Conservation (phyloP, 345 rosid genomes). For the Murraya paniculata region DNA sequence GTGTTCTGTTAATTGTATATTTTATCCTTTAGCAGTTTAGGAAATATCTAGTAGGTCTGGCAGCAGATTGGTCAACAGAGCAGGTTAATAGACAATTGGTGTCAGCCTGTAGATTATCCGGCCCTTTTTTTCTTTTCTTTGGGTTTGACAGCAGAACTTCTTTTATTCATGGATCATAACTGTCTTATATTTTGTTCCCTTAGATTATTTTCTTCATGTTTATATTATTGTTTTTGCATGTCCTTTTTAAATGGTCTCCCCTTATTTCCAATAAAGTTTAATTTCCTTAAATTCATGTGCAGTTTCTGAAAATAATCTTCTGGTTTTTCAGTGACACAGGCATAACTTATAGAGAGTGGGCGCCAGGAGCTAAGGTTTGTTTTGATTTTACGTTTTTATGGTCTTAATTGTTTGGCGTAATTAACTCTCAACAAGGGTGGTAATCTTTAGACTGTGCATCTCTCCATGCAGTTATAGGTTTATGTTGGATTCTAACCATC, state of each 20-base stretch:
- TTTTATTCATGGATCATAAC: not conserved
- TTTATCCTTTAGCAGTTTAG: not conserved
- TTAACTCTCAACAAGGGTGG: not conserved
- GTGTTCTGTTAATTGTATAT: not conserved
- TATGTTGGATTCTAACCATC: not conserved
- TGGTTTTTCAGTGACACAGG: slow-evolving; percentile 73
- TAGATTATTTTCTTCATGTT: not conserved
- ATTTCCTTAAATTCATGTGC: slow-evolving; percentile 10
- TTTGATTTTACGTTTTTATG: slow-evolving; percentile 6
- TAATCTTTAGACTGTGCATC: not conserved
- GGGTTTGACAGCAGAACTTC: not conserved
- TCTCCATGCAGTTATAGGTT: not conserved
- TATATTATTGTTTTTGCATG: not conserved
- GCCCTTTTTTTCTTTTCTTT: not conserved
- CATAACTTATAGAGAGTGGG: slow-evolving; percentile 95
- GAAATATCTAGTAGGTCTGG: not conserved
- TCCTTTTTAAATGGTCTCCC: not conserved
- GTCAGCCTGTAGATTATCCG: not conserved
- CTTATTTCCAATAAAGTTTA: not conserved
- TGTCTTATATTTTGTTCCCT: not conserved
- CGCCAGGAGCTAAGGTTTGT: slow-evolving; percentile 97
- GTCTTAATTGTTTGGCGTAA: slow-evolving; percentile 1
- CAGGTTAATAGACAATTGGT: not conserved
- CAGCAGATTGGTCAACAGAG: not conserved
- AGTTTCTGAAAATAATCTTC: slow-evolving; percentile 37